These are phyloP conservation scores for Yamadazyma ubonensis DNA, from an alignment of 805 yeast species.

Conservation along the genomic window DNA sequence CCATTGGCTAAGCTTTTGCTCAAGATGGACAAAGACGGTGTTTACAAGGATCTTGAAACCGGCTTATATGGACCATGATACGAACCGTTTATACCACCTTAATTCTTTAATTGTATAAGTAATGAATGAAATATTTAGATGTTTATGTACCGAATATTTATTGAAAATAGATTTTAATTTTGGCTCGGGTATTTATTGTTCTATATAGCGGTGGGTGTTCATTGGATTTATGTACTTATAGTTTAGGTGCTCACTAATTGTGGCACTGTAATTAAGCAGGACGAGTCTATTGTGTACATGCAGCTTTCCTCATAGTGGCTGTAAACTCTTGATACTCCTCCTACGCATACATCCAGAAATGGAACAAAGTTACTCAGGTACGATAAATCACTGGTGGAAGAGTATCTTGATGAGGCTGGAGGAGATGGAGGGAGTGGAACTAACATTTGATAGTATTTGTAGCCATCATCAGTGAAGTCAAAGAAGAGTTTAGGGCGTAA, in stretches of 20 bases:
- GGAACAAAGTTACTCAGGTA: neutral
- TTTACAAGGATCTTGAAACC: conserved; percentile 26
- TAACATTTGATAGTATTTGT: neutral
- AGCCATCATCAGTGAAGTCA: neutral
- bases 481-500: neutral
- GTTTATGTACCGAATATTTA: too few species aligned
- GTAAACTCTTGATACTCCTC: neutral
- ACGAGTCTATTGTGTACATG: neutral
- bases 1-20: conserved; percentile 30
- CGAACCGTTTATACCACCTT: conserved; percentile 3
- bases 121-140: conserved; percentile 5
- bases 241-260: too few species aligned
- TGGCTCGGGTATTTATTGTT: too few species aligned
- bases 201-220: too few species aligned
- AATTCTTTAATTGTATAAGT: conserved; percentile 6
- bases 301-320: neutral
- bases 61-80: conserved; percentile 29
- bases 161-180: too few species aligned
- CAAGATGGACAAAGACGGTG: conserved; percentile 31
- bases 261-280: neutral
- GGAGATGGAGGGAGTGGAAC: neutral
- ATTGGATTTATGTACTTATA: too few species aligned
- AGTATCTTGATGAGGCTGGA: neutral
- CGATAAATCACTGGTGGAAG: neutral
- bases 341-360: neutral